Evolutionary conservation across 495 filamentous ascomycete genomes (phyloP).

Genomic region (Opeltia flavorubescens): DNA sequence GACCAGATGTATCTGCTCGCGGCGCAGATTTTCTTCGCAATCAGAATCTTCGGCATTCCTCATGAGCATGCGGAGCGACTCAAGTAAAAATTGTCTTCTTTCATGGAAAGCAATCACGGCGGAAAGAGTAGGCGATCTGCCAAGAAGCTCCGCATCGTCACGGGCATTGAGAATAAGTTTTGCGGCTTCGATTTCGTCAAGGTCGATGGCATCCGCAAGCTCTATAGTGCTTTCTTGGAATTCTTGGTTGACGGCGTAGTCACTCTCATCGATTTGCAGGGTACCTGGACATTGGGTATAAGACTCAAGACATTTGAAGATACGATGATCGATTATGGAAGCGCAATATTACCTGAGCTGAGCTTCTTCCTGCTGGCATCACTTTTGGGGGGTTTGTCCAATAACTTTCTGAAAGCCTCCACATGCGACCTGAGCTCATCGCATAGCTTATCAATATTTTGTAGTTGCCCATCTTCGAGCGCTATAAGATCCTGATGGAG

Average conservation of each 20-base stretch:
- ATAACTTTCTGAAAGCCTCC: constrained; percentile 57
- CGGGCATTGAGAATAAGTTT: constrained; percentile 54
- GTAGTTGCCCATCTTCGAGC: constrained; percentile 44
- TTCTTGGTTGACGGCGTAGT: constrained; percentile 72
- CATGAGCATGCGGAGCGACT: constrained; percentile 65
- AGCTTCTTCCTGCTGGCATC: constrained; percentile 49
- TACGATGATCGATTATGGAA: constrained; percentile 2
- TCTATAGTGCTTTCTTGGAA: constrained; percentile 68
- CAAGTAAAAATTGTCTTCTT: constrained; percentile 59
- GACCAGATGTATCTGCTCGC: constrained; percentile 28
- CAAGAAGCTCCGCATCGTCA: constrained; percentile 46
- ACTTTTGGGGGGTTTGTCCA: constrained; percentile 61
- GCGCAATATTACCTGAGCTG: constrained; percentile 32
- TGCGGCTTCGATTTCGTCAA: constrained; percentile 81
- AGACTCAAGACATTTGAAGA: constrained; percentile 22
- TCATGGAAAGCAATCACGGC: constrained; percentile 78
- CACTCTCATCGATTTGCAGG: constrained; percentile 50
- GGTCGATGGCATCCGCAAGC: constrained; percentile 70
- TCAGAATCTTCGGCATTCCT: constrained; percentile 49
- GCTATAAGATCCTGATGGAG: constrained; percentile 67
- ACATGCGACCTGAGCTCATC: constrained; percentile 54
- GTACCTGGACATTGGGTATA: constrained; percentile 37
- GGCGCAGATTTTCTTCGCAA: constrained; percentile 26
- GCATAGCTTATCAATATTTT: constrained; percentile 47
- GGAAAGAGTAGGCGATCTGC: constrained; percentile 52